Conservation (phyloP, 306 rosid species). For the Corylus americana region DNA sequence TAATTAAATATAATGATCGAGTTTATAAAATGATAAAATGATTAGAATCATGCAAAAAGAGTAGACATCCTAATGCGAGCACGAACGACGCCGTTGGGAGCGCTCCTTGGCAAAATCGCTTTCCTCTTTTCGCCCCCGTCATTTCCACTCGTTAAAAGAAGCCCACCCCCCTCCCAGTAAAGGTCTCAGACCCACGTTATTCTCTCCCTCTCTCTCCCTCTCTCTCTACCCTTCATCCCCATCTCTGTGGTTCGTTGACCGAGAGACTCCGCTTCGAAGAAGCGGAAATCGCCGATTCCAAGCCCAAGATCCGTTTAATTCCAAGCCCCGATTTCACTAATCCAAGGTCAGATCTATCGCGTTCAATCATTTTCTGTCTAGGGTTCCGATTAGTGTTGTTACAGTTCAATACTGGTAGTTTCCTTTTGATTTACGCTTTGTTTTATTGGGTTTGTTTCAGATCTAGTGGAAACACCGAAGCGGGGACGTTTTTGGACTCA, state of each 20-base stretch:
- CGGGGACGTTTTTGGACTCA: constrained; percentile 18
- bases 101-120: constrained; percentile 22
- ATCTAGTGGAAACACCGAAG: constrained; percentile 41
- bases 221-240: constrained; percentile 5
- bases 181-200: background rate
- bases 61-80: too few relatives aligned
- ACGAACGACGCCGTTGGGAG: constrained; percentile 3
- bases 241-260: constrained; percentile 55
- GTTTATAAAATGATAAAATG: too few relatives aligned
- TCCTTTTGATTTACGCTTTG: background rate
- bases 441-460: constrained; percentile 38
- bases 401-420: constrained; percentile 9
- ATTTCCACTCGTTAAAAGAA: constrained; percentile 28
- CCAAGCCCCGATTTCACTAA: constrained; percentile 7
- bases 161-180: constrained; percentile 6
- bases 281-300: background rate
- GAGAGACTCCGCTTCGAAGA: constrained; percentile 10
- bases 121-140: constrained; percentile 13
- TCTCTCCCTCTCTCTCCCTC: background rate
- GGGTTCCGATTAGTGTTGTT: constrained; percentile 34
- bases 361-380: constrained; percentile 28
- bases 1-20: too few relatives aligned
- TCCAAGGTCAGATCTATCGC: constrained; percentile 60
- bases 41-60: too few relatives aligned
- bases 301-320: constrained; percentile 39